Evolutionary conservation across 2,329 filamentous ascomycete species (phyloP).

Genomic region (Diaporthe citrichinensis): DNA sequence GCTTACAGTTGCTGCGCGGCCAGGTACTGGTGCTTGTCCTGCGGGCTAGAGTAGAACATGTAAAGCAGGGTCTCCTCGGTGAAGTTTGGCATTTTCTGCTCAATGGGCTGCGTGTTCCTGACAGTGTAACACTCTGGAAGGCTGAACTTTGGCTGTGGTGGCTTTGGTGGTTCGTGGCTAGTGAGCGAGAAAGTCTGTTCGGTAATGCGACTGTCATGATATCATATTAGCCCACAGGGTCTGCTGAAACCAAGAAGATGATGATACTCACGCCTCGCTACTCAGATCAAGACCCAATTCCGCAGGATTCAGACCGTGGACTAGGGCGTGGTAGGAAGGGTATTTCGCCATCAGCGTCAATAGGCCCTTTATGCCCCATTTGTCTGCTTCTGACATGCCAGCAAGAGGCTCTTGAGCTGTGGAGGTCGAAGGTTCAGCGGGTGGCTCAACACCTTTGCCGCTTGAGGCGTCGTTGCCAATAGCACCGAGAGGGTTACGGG

Average conservation of each 20-base stretch:
- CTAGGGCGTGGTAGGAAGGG: slow-evolving; percentile 73
- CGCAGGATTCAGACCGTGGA: slow-evolving; percentile 71
- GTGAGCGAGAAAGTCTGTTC: slow-evolving; percentile 74
- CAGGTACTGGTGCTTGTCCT: slow-evolving; percentile 74
- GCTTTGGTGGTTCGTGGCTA: slow-evolving; percentile 71
- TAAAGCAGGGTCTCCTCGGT: slow-evolving; percentile 79
- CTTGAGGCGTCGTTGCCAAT: slow-evolving; percentile 61
- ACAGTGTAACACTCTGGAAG: slow-evolving; percentile 78
- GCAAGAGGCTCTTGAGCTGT: slow-evolving; percentile 69
- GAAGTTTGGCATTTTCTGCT: slow-evolving; percentile 76
- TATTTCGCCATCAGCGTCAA: slow-evolving; percentile 75
- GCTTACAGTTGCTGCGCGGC: slow-evolving; percentile 75
- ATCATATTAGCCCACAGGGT: slow-evolving; percentile 41
- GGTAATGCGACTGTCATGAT: slow-evolving; percentile 63
- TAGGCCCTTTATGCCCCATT: slow-evolving; percentile 76
- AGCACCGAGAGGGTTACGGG: slow-evolving; percentile 59
- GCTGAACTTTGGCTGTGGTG: slow-evolving; percentile 69
- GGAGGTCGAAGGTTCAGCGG: slow-evolving; percentile 27
- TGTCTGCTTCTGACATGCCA: slow-evolving; percentile 74
- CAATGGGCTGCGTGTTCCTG: slow-evolving; percentile 75
- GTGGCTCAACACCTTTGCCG: slow-evolving; percentile 57
- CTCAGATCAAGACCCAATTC: slow-evolving; percentile 71
- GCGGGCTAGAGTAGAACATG: slow-evolving; percentile 78
- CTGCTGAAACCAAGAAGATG: too few species aligned
- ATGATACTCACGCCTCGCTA: slow-evolving; percentile 67